Percentiles rank a stretch among this genome's conserved stretches.
Evolutionary conservation across 2,329 filamentous ascomycete genomes (phyloP).

Genomic region (Trichoderma asperellum): DNA sequence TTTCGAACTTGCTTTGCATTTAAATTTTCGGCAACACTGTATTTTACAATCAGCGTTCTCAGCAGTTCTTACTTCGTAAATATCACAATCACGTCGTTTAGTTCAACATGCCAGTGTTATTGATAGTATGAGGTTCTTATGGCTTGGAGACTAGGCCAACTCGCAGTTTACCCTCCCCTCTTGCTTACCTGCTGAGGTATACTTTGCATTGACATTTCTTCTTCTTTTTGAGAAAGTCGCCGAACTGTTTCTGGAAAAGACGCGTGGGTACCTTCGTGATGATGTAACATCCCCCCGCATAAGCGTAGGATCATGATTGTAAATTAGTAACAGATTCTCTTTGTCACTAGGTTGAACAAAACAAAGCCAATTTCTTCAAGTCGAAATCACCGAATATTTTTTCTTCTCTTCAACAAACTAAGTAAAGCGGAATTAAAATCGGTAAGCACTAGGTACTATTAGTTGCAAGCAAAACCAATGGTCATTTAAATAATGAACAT

Average conservation of each 20-base stretch:
- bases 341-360: neutral
- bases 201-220: neutral
- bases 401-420: neutral
- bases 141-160: neutral
- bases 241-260: neutral
- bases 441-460: neutral
- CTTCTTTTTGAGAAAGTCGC: neutral
- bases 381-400: neutral
- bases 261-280: neutral
- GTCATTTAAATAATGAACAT: neutral
- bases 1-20: neutral
- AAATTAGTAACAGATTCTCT: neutral
- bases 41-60: neutral
- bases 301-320: neutral
- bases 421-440: neutral
- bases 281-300: neutral
- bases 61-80: neutral
- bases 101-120: neutral
- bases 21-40: neutral
- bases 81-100: neutral
- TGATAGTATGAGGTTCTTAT: neutral
- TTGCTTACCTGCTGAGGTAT: neutral
- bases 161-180: neutral
- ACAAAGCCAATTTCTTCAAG: neutral
- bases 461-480: neutral